Evolutionary conservation across 2,329 filamentous ascomycete genomes (phyloP).

Genomic region (Podosphaera aphanis): DNA sequence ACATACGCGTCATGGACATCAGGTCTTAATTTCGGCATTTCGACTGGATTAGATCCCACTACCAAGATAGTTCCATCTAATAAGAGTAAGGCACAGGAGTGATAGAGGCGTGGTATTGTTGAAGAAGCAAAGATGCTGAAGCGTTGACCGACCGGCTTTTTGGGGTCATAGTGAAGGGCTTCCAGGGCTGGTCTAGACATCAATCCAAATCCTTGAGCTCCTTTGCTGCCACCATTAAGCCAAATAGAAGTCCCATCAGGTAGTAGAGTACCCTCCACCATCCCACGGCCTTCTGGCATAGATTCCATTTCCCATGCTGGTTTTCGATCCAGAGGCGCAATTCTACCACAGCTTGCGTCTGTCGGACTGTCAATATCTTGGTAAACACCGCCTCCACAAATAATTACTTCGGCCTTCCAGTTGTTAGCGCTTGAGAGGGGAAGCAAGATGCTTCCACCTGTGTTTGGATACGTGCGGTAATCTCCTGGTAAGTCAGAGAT

Average conservation of each 20-base stretch:
- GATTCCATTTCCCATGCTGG: constrained; percentile 31
- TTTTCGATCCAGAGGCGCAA: constrained; percentile 24
- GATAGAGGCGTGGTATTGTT: constrained; percentile 29
- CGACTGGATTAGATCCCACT: constrained; percentile 35
- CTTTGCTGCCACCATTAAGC: constrained; percentile 33
- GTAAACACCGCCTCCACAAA: constrained; percentile 35
- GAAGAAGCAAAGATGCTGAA: constrained; percentile 22
- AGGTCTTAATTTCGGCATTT: constrained; percentile 27
- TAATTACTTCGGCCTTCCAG: constrained; percentile 29
- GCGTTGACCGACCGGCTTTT: constrained; percentile 24
- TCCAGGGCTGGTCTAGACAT: constrained; percentile 28
- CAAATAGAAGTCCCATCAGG: constrained; percentile 35
- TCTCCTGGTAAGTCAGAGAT: constrained; percentile 29
- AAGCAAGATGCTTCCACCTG: constrained; percentile 32
- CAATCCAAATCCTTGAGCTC: constrained; percentile 35
- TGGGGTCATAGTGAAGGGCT: constrained; percentile 33
- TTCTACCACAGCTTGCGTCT: constrained; percentile 32
- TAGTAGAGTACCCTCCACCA: constrained; percentile 35
- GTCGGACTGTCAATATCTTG: constrained; percentile 34
- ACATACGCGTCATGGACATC: constrained; percentile 24
- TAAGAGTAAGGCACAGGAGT: constrained; percentile 33
- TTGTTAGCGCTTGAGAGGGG: constrained; percentile 26
- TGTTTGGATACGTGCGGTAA: constrained; percentile 36
- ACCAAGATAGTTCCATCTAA: constrained; percentile 35
- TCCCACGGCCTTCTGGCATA: constrained; percentile 33